Evolutionary conservation across 2,329 filamentous ascomycete genomes (phyloP).

Genomic region (Cyphellophora attinorum): DNA sequence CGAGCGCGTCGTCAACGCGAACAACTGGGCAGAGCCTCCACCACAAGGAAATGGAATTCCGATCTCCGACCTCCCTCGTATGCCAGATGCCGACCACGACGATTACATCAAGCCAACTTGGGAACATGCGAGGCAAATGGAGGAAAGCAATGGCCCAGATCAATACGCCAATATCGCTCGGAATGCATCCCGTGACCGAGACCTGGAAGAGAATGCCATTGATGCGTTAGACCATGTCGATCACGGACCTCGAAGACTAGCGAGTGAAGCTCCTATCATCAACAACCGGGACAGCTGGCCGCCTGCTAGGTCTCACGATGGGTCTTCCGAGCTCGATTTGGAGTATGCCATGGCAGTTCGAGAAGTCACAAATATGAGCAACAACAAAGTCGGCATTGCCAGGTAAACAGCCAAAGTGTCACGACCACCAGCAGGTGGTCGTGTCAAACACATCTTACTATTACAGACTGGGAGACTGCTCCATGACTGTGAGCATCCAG

Average conservation of each 20-base stretch:
- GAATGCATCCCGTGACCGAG: constrained; percentile 17
- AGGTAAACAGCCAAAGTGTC: too few relatives aligned
- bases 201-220: constrained; percentile 16
- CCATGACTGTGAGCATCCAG: too few relatives aligned
- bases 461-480: too few relatives aligned
- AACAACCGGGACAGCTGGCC: constrained; percentile 10
- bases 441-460: too few relatives aligned
- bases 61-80: constrained; percentile 6
- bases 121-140: constrained; percentile 8
- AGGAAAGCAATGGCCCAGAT: constrained; percentile 5
- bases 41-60: constrained; percentile 9
- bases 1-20: constrained; percentile 10
- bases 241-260: constrained; percentile 8
- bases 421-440: too few relatives aligned
- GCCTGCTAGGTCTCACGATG: constrained; percentile 9
- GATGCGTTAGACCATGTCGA: constrained; percentile 14
- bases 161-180: constrained; percentile 8
- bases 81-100: constrained; percentile 10
- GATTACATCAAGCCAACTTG: constrained; percentile 10
- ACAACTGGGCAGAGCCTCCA: constrained; percentile 15
- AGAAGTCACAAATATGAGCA: constrained; percentile 14
- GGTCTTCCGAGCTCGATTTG: constrained; percentile 14
- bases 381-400: constrained; percentile 6
- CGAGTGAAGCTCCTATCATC: constrained; percentile 13
- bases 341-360: constrained; percentile 18